Base-by-base conservation (phyloP, 2,329 filamentous ascomycete species). In the Cercospora berteroae region DNA sequence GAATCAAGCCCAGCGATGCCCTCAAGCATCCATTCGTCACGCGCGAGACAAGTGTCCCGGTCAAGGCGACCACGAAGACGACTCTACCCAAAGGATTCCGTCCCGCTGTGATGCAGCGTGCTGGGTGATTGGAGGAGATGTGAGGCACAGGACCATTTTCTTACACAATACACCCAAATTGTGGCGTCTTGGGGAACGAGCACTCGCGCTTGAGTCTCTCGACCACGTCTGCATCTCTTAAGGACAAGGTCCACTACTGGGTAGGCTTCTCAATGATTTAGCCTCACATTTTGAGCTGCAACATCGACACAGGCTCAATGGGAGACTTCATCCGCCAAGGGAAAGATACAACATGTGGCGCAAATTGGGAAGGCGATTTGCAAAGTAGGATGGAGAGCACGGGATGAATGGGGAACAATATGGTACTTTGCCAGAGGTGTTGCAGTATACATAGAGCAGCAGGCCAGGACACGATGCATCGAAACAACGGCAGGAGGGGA, bases 21-120 rank as follows among this genome's bases (percentile, higher is more conserved):
- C 82, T 98, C 74, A 90, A 89, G 76, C 94, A 98, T 82, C 91
- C 91, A 1, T 98, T 98, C 80, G 93, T 98, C 18, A 55, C 59
- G 59, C 62, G 66, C 74, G 67, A 67, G 16, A 55, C 66, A n/a
- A 50, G 52, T 10, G 29, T 25, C 20, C 61, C 65, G 29, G 55
- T 23, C 3, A 69, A 72, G 65, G 36, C 68, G 4, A 71, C 68
- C 42, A 56, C 60, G 1, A 63, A 60, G 23, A 52, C 67, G 2
- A 27, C 64, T 27, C 12, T 63, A 25, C 61, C 61, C 20, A 67
- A 64, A 29, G 59, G 62, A 1, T 69, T 72, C 27, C 61, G 70
- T 16, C 69, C 70, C 31, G 61, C 64, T 3, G 58, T 66, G 27
- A 65, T 70, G 67, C 67, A 71, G 64, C 67, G 67, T 65, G 60